A percentile compares a stretch with the other conserved stretches of the same genome.
These are phyloP conservation scores for Pisolithus marmoratus DNA, from an alignment of 768 basidiomycete species.

Conservation along the genomic window DNA sequence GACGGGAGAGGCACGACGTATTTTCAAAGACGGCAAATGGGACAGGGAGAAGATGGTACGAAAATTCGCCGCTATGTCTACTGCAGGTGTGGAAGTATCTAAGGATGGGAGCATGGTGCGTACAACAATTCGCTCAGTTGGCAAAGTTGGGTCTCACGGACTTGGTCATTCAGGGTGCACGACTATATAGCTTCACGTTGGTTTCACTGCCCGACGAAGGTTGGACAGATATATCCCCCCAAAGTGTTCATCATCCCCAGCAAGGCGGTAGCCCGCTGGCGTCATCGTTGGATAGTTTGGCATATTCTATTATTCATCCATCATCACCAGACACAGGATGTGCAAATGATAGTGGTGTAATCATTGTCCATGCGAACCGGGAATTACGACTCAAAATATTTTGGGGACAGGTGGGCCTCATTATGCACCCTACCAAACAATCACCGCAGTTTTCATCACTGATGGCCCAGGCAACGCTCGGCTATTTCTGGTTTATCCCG, in stretches of 20 bases:
- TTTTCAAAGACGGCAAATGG: constrained; percentile 56
- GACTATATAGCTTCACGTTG: not conserved
- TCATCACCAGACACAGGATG: constrained; percentile 5
- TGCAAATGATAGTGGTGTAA: constrained; percentile 29
- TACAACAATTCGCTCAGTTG: not conserved
- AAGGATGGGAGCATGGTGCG: constrained; percentile 11
- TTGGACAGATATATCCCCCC: constrained; percentile 34
- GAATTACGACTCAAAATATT: constrained; percentile 71
- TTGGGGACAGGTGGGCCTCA: constrained; percentile 54
- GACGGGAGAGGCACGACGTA: constrained; percentile 29
- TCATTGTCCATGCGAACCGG: constrained; percentile 58
- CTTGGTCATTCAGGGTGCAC: not conserved
- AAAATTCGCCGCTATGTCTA: constrained; percentile 62
- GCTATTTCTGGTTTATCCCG: constrained; percentile 86
- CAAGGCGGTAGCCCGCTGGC: not conserved
- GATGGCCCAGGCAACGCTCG: constrained; percentile 58
- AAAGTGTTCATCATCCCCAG: constrained; percentile 4
- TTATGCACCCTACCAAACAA: not conserved
- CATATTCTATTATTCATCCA: not conserved
- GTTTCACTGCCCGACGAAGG: constrained; percentile 28
- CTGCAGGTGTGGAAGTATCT: constrained; percentile 12
- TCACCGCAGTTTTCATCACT: not conserved
- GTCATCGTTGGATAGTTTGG: constrained; percentile 2
- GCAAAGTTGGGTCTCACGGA: not conserved
- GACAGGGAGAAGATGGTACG: constrained; percentile 76